Evolutionary conservation across 2,329 filamentous ascomycete species (phyloP), one percentile per base, ranked within the genome.

Genomic region (Pseudogymnoascus sp.): DNA sequence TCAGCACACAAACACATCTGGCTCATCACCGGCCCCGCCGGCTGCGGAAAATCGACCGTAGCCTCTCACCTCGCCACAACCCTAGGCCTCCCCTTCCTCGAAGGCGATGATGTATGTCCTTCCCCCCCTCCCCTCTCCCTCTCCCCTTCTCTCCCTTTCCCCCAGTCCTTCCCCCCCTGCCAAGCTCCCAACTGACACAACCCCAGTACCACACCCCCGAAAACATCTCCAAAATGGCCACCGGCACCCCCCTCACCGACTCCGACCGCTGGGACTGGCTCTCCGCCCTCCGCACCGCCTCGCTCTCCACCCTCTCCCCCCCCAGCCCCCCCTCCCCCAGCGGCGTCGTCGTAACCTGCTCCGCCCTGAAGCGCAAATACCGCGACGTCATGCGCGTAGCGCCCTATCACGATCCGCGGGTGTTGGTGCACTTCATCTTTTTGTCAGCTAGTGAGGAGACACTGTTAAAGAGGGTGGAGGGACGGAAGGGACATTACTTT

Each of bases 221-320:
- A 71, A 97, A 93, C 77, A 87, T 93, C 70, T 87, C 93, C 63
- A 99, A 97, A 77, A 99, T 99, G 95, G 82, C 84, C 72, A 82
- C 82, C 69, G 91, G 91, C 69, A 87, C 86, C 64, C 92, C 95
- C 2, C 82, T 99, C 37, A 96, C 90, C 63, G 95, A 99, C 73
- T 88, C 87, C 65, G 95, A 99, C 77, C 89, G 95, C 67, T 97
- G 95, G 95, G 93, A 97, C 79, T 99, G 95, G 95, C 86, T 99
- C 67, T 90, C 88, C 57, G 81, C 81, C 11, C 82, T 95, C 12
- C 89, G 90, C 67, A 84, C 91, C 68, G 87, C 86, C 71, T 84
- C 86, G 5, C 79, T 86, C 63, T 76, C 77, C 62, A 79, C 79
- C 61, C 79, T 89, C 65, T 77, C 79, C 63, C 76, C 75, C 60